Base-by-base conservation (phyloP, 108 stramenopile genomes). In the Discostella pseudostelligera region DNA sequence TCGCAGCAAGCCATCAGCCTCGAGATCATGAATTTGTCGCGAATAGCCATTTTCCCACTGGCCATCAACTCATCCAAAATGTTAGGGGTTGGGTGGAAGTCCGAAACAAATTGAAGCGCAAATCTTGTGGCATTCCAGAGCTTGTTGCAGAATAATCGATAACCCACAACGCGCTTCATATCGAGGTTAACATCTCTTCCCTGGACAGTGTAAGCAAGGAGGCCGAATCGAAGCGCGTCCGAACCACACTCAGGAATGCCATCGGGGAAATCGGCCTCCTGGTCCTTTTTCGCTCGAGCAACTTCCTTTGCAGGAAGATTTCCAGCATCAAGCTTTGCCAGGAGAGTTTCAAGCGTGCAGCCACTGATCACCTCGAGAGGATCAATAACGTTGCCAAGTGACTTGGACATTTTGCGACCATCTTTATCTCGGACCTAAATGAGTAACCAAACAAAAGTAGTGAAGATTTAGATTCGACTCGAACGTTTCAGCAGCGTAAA, bases 121-220 rank as follows among this genome's bases (percentile, higher is more conserved):
- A 95, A 95, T 69, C 83, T 70, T 24, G 95, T 97, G 21, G 97
- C 97, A 77, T 99, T 97, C 99, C 99, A 99, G 39, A 99, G 84
- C 82, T 99, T 99, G 90, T 99, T 99, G 68, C 99, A 98, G 87
- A 99, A 99, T 65, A 94, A 80, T 37, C 99, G 87, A 81, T 98
- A 97, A 16, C 95, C 95, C 51, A 98, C 96, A 40, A 99, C 96
- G 45, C 96, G 89, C 54, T 96, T 93, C 82, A 98, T 98, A 74
- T 98, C 97, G 29, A 99, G 84, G 78, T 98, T 99, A 72, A 99
- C 93, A 78, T 99, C 97, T 11, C 96, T 83, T 29, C 97, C 97
- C 82, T 97, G 96, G 14, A 94, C 93, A 43, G 97, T 98, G 81
- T 99, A 99, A 17, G 97, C 93, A 39, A 99, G 80, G 19, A 99